Percentiles rank a stretch among this genome's conserved stretches.
Conservation (phyloP, 805 yeast genomes). For the Torulaspora franciscae region DNA sequence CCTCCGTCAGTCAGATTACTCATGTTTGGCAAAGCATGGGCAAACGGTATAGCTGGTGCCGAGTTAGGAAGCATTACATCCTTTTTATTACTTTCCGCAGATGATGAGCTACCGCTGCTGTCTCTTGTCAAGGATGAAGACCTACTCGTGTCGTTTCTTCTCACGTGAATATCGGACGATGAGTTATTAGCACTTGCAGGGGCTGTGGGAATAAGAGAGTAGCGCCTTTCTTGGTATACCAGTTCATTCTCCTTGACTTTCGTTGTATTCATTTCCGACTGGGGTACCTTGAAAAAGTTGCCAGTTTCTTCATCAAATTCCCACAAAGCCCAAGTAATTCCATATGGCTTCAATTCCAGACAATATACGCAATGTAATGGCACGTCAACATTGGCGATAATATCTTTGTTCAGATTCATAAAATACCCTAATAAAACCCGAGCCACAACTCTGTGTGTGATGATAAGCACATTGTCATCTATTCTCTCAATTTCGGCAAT, state of each 20-base stretch:
- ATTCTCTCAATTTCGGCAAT: conserved; percentile 92
- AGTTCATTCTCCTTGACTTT: conserved; percentile 68
- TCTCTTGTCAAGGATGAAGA: conserved; percentile 10
- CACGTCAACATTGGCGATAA: conserved; percentile 85
- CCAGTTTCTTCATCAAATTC: conserved; percentile 77
- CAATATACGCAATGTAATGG: conserved; percentile 89
- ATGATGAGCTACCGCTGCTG: background rate
- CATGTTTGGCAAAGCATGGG: conserved; percentile 3
- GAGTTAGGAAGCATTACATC: conserved; percentile 6
- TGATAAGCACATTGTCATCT: conserved; percentile 74
- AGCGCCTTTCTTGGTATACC: conserved; percentile 62
- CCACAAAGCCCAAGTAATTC: conserved; percentile 87
- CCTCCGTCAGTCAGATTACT: conserved; percentile 15
- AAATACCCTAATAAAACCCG: conserved; percentile 85
- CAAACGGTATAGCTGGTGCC: conserved; percentile 6
- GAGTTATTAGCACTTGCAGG: conserved; percentile 39
- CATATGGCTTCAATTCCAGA: conserved; percentile 90
- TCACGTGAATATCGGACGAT: conserved; percentile 16
- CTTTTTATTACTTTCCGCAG: background rate
- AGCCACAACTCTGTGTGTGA: conserved; percentile 88
- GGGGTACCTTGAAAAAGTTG: conserved; percentile 65
- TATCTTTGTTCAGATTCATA: conserved; percentile 70
- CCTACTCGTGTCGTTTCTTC: conserved; percentile 11
- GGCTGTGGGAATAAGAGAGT: conserved; percentile 72
- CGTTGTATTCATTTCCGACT: conserved; percentile 39